Evolutionary conservation across 495 filamentous ascomycete species (phyloP), one percentile per base, ranked within the genome.

Genomic region (Ramalina peruviana): DNA sequence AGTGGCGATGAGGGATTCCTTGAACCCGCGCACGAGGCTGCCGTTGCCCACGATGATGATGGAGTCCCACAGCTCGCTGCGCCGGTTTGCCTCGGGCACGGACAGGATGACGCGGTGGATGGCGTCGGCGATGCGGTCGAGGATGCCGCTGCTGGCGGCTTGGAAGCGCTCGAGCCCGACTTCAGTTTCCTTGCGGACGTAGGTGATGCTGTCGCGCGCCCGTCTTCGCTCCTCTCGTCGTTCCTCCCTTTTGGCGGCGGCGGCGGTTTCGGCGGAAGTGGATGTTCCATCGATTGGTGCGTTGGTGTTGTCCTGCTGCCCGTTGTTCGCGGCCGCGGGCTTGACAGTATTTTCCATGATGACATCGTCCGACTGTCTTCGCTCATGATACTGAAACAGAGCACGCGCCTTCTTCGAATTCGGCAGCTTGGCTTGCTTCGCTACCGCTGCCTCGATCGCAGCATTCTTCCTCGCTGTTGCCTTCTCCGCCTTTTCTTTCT

Each of bases 11-110:
- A 98, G 73, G 44, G 92, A 83, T 46, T 94, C 88, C 58, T 85
- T 90, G 64, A 97, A 88, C 56, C 68, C 81, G 82, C 81, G 78
- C 43, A 96, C 74, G 58, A 79, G 85, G 40, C 83, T 80, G 36
- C 92, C 92, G 53, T 89, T 90, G 50, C 92, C 92, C 41, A 93
- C 79, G 41, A 98, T 80, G 52, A 93, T 78, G 37, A 98, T 58
- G 49, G 77, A 82, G 60, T 96, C 88, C 92, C 92, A 98, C 15
- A 93, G 80, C 36, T 85, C 79, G 30, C 81, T 79, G 15, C 92
- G 79, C 65, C 84, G 85, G 46, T 81, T 80, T 25, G 82, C 76
- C 42, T 94, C 85, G 6, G 82, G 80, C 38, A 94, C 84, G 20
- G 76, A 71, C 46, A 85, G 77, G 43, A 98, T 81, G 1, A 83